phyloP scores from a whole-genome alignment of 2,329 filamentous ascomycete genomes.

The Trichoderma hamatum region DNA sequence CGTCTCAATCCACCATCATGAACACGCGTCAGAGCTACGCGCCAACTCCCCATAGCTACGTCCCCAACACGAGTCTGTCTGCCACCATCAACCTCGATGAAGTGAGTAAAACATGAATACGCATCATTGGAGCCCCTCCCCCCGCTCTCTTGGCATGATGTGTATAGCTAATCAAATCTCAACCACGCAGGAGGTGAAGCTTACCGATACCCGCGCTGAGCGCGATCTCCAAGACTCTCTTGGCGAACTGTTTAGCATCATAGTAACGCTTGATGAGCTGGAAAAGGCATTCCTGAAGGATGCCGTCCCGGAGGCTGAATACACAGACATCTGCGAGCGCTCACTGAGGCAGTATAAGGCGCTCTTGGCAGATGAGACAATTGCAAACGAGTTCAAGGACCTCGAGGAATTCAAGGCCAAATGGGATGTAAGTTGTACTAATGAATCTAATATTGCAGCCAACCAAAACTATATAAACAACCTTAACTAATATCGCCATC shows the following conservation, averaged over 20 bases:
- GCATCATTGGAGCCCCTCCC: neutral
- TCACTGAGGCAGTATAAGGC: constrained; percentile 97
- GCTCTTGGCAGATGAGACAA: constrained; percentile 84
- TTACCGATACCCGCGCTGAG: constrained; percentile 83
- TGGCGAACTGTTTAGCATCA: constrained; percentile 96
- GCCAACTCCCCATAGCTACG: constrained; percentile 88
- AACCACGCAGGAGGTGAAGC: constrained; percentile 79
- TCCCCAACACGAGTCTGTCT: constrained; percentile 78
- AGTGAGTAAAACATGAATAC: constrained; percentile 51
- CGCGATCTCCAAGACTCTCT: constrained; percentile 94
- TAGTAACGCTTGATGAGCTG: constrained; percentile 90
- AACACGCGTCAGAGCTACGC: constrained; percentile 74
- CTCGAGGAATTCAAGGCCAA: constrained; percentile 87
- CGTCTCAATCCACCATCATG: constrained; percentile 46
- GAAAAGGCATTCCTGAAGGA: constrained; percentile 98
- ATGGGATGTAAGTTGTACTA: constrained; percentile 72
- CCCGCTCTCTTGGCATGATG: neutral
- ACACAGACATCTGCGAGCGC: constrained; percentile 93
- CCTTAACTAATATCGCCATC: neutral
- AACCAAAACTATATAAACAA: neutral
- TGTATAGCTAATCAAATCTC: constrained; percentile 15
- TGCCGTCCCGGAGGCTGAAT: constrained; percentile 86
- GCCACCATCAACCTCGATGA: constrained; percentile 94
- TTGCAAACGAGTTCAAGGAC: constrained; percentile 84
- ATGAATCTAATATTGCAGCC: neutral